Base-by-base conservation (phyloP, 2,329 filamentous ascomycete species). In the Hypomyces rosellus region DNA sequence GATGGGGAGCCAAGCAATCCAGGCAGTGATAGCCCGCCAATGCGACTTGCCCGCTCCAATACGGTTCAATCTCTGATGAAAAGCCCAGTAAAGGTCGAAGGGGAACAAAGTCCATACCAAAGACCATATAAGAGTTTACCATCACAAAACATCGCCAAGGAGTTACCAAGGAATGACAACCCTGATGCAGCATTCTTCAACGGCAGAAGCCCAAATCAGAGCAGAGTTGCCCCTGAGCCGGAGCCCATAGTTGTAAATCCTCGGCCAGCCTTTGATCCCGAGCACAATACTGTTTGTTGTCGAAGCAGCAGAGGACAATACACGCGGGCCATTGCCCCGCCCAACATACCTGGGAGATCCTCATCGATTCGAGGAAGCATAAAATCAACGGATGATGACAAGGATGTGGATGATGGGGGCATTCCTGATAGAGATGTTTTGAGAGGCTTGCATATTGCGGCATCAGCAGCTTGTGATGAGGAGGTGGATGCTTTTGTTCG, bases 391-490 rank as follows among this genome's bases (percentile, higher is more conserved):
- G 57, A 59, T 20, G 69, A 49, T 14, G 22, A 34, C 3, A n/a
- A 30, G 14, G 16, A 43, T 18, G n/a, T 30, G 9, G 51, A 41
- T 30, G 44, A 73, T 49, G 56, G 57, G 12, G 60, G 67, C 34
- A 72, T 79, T 30, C 64, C 63, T 20, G 74, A 81, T 57, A 68
- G 70, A 42, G 75, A 80, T 57, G 73, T 82, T 3, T 69, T 82
- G 45, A 69, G 72, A 46, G 80, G 79, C 0, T 64, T 83, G 11
- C 75, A 77, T 52, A 72, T 82, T 37, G 78, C 77, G 5, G 72
- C 76, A 30, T 75, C 74, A 5, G 80, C 79, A 11, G 78, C 78
- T 4, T 80, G 77, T 45, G 74, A 82, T 49, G 72, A 77, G 49
- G 65, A 72, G 34, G 70, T 81, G 2, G 77, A 82, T 58, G 69